A percentile compares a stretch with the other conserved stretches of the same genome.
Evolutionary conservation across 2,329 filamentous ascomycete species (phyloP).

Genomic region (Colletotrichum coccodes): DNA sequence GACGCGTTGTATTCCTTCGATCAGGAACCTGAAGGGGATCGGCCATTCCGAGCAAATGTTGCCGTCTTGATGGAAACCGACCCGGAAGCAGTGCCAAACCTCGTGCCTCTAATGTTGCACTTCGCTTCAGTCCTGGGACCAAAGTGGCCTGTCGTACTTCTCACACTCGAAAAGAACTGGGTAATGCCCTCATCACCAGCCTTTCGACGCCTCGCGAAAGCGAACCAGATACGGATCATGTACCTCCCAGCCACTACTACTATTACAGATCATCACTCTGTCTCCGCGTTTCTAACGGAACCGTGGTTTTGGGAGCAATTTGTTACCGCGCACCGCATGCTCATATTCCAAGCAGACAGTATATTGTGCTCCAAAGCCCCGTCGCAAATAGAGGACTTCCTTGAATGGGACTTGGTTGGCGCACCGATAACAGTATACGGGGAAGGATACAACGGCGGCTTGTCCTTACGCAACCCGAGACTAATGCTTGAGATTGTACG

Average conservation of each 20-base stretch:
- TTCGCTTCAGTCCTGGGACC: constrained; percentile 52
- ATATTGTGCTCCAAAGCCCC: constrained; percentile 46
- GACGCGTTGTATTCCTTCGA: not conserved
- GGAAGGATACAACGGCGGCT: constrained; percentile 43
- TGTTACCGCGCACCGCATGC: constrained; percentile 42
- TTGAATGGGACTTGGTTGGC: constrained; percentile 47
- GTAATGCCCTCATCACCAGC: constrained; percentile 33
- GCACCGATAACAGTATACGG: constrained; percentile 40
- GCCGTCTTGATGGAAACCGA: constrained; percentile 3
- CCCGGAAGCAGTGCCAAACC: constrained; percentile 34
- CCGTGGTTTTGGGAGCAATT: constrained; percentile 52
- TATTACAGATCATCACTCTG: constrained; percentile 47
- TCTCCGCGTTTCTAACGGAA: constrained; percentile 30
- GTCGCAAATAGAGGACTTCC: constrained; percentile 45
- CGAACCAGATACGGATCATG: constrained; percentile 48
- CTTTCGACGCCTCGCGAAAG: constrained; percentile 46
- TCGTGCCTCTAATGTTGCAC: constrained; percentile 50
- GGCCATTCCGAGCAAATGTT: not conserved
- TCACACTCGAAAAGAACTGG: constrained; percentile 42
- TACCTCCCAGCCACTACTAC: constrained; percentile 45
- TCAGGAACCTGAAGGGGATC: no score
- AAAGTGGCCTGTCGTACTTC: constrained; percentile 56
- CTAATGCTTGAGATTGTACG: constrained; percentile 37
- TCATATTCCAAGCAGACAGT: constrained; percentile 52
- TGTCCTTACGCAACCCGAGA: constrained; percentile 44